phyloP scores from a whole-genome alignment of 139 green algal species.

The Spirogloea muscicola region DNA sequence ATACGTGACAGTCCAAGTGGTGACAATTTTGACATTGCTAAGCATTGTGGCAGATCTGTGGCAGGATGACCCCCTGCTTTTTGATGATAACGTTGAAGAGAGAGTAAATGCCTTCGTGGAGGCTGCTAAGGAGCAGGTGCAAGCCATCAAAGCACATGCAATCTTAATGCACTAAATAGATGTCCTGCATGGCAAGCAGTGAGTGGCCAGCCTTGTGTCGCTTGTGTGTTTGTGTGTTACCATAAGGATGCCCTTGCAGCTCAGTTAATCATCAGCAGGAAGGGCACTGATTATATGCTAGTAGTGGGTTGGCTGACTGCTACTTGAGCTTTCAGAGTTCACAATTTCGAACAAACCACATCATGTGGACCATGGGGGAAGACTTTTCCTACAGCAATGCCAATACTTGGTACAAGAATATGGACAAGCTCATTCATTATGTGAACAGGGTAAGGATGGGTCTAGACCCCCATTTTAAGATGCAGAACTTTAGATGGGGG shows the following conservation, averaged over 20 bases:
- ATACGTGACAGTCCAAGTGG: too few species aligned
- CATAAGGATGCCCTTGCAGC: too few species aligned
- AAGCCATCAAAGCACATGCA: background rate
- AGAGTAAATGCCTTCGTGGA: constrained; percentile 73
- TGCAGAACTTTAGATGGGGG: too few species aligned
- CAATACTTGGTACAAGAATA: constrained; percentile 68
- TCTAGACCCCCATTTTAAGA: too few species aligned
- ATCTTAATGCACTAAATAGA: background rate
- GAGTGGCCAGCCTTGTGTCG: too few species aligned
- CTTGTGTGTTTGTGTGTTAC: too few species aligned
- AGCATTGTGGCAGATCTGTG: background rate
- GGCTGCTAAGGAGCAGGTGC: constrained; percentile 7
- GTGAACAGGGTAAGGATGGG: constrained; percentile 38
- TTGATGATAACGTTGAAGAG: constrained; percentile 73
- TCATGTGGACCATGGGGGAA: constrained; percentile 79
- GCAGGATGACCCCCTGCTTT: constrained; percentile 66
- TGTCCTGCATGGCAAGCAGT: too few species aligned
- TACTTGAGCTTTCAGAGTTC: too few species aligned
- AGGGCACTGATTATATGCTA: too few species aligned
- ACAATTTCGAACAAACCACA: constrained; percentile 63
- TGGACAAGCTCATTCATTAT: constrained; percentile 72
- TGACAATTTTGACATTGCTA: too few species aligned
- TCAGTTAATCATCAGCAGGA: too few species aligned
- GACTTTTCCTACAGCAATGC: constrained; percentile 79
- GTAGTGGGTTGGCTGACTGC: too few species aligned